These are phyloP conservation scores for Eucalyptus decipiens DNA, from an alignment of 345 rosid species.

Conservation along the genomic window DNA sequence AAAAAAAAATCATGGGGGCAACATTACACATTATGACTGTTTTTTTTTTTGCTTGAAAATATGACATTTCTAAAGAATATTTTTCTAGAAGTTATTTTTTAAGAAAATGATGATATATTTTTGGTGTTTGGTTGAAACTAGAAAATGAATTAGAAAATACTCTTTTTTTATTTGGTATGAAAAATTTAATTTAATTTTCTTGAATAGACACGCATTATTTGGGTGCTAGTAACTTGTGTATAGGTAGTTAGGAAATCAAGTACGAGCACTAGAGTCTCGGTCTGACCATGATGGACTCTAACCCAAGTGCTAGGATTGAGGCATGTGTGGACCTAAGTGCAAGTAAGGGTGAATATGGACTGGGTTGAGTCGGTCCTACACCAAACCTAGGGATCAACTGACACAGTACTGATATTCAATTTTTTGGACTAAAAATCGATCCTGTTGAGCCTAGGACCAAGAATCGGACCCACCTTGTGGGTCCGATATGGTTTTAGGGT, in stretches of 20 bases:
- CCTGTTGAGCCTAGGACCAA: too few species aligned
- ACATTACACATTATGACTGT: not conserved
- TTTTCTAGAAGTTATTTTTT: not conserved
- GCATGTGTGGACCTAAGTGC: not conserved
- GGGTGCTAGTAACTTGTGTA: not conserved
- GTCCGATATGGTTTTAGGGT: rapidly evolving
- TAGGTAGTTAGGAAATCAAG: not conserved
- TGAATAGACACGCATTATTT: too few species aligned
- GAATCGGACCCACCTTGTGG: rapidly evolving
- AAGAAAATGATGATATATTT: too few species aligned
- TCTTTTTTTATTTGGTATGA: not conserved
- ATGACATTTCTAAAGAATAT: too few species aligned
- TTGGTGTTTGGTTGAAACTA: not conserved
- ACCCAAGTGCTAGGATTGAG: not conserved
- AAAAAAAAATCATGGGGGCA: not conserved
- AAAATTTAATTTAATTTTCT: too few species aligned
- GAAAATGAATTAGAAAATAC: not conserved
- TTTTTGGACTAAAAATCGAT: too few species aligned
- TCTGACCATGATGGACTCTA: not conserved
- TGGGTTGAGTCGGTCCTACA: rapidly evolving
- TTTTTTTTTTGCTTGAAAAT: too few species aligned
- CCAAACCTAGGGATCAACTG: too few species aligned
- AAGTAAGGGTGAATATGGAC: not conserved
- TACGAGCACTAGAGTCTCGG: not conserved
- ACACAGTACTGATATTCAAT: too few species aligned